These are phyloP conservation scores for Aspergillus tubingensis DNA, from an alignment of 2,329 filamentous ascomycete genomes.

Conservation along the genomic window DNA sequence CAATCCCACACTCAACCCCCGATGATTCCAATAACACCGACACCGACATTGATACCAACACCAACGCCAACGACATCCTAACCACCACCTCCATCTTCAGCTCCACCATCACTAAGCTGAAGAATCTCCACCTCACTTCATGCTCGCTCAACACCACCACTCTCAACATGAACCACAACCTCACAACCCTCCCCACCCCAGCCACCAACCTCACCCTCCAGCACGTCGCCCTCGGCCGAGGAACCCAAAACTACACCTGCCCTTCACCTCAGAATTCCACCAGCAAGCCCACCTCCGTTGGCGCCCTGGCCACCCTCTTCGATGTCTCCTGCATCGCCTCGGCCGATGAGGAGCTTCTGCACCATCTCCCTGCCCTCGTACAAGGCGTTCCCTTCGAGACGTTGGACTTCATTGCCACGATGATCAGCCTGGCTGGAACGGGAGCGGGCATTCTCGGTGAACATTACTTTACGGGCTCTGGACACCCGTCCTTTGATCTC, in stretches of 20 bases:
- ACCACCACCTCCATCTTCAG: conserved; percentile 1
- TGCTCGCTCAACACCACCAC: conserved; percentile 25
- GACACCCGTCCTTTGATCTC: conserved; percentile 38
- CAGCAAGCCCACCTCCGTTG: conserved; percentile 39
- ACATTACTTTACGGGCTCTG: conserved; percentile 36
- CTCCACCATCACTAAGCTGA: not conserved
- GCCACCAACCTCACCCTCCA: conserved; percentile 38
- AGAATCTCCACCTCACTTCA: conserved; percentile 13
- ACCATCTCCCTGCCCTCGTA: conserved; percentile 30
- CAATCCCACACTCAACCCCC: not conserved
- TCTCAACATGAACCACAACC: conserved; percentile 13
- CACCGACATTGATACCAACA: not conserved
- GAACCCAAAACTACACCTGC: conserved; percentile 56
- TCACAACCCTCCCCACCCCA: conserved; percentile 31
- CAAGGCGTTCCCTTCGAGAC: conserved; percentile 26
- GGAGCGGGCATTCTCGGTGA: conserved; percentile 36
- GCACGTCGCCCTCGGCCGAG: conserved; percentile 49
- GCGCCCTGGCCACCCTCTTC: conserved; percentile 50
- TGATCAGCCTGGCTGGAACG: conserved; percentile 19
- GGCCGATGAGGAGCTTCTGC: conserved; percentile 27
- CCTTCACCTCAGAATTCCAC: conserved; percentile 20
- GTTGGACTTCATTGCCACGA: conserved; percentile 29
- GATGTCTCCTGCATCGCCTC: conserved; percentile 45
- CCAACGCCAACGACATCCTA: not conserved
- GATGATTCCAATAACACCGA: no score